Conservation (phyloP, 306 rosid species). For the Geum urbanum region DNA sequence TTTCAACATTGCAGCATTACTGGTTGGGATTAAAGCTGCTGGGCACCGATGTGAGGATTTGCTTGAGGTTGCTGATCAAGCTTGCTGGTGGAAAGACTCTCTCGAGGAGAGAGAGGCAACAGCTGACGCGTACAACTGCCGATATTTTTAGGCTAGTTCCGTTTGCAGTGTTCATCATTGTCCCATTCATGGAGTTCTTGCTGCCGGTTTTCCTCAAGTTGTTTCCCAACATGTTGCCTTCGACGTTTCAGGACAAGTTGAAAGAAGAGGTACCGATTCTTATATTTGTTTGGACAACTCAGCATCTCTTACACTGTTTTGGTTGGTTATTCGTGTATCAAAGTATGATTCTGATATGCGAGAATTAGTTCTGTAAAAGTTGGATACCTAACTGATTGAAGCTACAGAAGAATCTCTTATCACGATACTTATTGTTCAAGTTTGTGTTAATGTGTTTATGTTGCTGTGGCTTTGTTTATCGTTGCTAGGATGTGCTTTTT, state of each 20-base stretch:
- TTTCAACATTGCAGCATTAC: constrained; percentile 78
- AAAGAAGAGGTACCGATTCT: constrained; percentile 65
- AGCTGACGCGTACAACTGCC: constrained; percentile 81
- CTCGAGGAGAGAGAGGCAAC: constrained; percentile 90
- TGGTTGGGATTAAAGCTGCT: constrained; percentile 88
- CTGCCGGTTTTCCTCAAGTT: constrained; percentile 77
- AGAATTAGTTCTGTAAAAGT: background rate
- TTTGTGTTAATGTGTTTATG: background rate
- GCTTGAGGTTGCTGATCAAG: constrained; percentile 74
- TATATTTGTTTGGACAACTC: background rate
- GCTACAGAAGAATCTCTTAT: background rate
- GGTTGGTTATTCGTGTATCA: background rate
- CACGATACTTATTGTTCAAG: background rate
- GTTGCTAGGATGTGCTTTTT: background rate
- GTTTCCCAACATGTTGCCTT: constrained; percentile 96
- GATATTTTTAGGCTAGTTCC: constrained; percentile 96
- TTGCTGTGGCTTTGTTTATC: background rate
- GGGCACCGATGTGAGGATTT: constrained; percentile 77
- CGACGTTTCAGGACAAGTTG: constrained; percentile 94
- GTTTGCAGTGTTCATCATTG: constrained; percentile 74
- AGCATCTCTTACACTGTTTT: background rate
- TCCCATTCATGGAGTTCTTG: constrained; percentile 90
- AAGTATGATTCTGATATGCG: background rate
- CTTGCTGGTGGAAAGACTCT: constrained; percentile 92
- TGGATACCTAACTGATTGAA: background rate